Conservation (phyloP, 352 stramenopile species). For the Globisporangium barbulae region DNA sequence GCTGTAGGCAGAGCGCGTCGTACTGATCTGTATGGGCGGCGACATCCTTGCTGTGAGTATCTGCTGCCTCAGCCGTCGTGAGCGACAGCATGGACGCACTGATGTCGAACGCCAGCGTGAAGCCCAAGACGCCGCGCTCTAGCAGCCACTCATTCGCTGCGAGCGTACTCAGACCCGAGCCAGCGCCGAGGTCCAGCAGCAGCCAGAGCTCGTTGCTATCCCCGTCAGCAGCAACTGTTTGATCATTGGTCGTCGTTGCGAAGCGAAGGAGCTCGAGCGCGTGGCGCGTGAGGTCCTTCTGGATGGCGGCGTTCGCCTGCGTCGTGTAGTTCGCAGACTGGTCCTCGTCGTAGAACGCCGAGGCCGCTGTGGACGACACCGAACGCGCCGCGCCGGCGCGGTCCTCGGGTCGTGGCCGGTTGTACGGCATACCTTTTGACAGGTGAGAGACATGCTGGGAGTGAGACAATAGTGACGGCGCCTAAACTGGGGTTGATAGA, state of each 20-base stretch:
- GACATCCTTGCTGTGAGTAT: background rate
- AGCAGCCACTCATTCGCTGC: constrained; percentile 52
- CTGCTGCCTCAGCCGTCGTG: constrained; percentile 8
- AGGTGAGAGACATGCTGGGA: too few relatives aligned
- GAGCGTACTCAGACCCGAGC: constrained; percentile 63
- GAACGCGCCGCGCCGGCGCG: constrained; percentile 32
- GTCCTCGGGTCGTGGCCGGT: constrained; percentile 40
- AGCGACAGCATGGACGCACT: constrained; percentile 73
- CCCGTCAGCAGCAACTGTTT: background rate
- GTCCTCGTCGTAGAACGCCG: constrained; percentile 56
- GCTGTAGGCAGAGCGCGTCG: constrained; percentile 11
- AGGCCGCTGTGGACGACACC: constrained; percentile 36
- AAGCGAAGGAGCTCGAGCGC: constrained; percentile 49
- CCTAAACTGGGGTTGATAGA: too few relatives aligned
- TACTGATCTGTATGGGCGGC: background rate
- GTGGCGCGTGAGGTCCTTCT: constrained; percentile 62
- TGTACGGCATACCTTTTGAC: constrained; percentile 47
- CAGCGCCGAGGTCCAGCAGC: constrained; percentile 67
- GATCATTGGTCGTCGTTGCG: background rate
- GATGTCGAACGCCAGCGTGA: constrained; percentile 72
- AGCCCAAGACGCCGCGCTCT: constrained; percentile 24
- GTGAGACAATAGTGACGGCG: too few relatives aligned
- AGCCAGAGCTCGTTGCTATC: constrained; percentile 22
- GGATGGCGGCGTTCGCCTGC: constrained; percentile 58
- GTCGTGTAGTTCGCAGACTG: constrained; percentile 75